A percentile compares a stretch with the other conserved stretches of the same genome.
These are phyloP conservation scores for Aspergillus mulundensis DNA, from an alignment of 495 filamentous ascomycete species.

Conservation along the genomic window DNA sequence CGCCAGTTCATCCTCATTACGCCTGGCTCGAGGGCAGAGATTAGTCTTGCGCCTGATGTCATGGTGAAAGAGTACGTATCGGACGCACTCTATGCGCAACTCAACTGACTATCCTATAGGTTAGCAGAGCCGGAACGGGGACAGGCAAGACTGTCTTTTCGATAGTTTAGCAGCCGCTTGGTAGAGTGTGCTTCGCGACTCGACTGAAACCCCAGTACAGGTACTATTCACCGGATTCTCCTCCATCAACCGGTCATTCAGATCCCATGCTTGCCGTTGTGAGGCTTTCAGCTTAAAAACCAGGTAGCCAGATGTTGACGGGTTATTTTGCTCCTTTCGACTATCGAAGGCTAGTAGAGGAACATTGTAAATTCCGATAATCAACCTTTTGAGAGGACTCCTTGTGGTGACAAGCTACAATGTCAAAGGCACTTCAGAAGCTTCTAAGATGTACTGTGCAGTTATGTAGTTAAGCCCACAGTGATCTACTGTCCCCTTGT, in stretches of 20 bases:
- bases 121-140: slow-evolving; percentile 58
- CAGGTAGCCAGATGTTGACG: no score
- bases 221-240: no score
- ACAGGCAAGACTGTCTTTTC: slow-evolving; percentile 36
- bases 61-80: slow-evolving; percentile 71
- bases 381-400: no score
- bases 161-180: slow-evolving; percentile 4
- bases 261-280: no score
- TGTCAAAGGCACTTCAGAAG: not conserved
- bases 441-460: not conserved
- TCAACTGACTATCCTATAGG: slow-evolving; percentile 28
- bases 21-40: slow-evolving; percentile 75
- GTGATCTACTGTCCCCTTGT: not conserved
- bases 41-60: slow-evolving; percentile 70
- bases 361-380: no score
- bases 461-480: not conserved
- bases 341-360: no score
- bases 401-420: not conserved
- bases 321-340: no score
- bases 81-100: slow-evolving; percentile 8
- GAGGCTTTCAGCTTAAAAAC: no score
- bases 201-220: no score
- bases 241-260: no score
- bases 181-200: not conserved
- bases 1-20: slow-evolving; percentile 97